These are phyloP conservation scores for Diddensiella transvaalensis DNA, from an alignment of 805 yeast species.

Conservation along the genomic window DNA sequence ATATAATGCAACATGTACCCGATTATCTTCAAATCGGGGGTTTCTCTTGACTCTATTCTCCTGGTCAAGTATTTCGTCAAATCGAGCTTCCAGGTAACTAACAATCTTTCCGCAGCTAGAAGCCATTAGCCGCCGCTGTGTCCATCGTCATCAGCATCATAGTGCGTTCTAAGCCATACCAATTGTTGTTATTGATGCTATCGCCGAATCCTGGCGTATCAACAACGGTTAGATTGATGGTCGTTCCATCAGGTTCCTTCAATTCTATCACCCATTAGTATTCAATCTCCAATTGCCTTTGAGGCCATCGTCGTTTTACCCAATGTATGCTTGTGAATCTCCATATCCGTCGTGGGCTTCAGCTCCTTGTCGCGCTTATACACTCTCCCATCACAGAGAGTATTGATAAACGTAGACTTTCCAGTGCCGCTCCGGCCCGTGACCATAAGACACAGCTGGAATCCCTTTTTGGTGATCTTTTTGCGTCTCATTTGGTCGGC, in stretches of 20 bases:
- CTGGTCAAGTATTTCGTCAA: slow-evolving; percentile 68
- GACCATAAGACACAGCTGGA: slow-evolving; percentile 43
- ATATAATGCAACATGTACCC: slow-evolving; percentile 79
- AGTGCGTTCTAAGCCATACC: no score
- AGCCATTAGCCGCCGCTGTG: neutral
- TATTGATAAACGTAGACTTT: slow-evolving; percentile 68
- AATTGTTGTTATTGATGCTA: slow-evolving; percentile 56
- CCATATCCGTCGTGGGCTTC: slow-evolving; percentile 20
- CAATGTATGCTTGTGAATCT: slow-evolving; percentile 18
- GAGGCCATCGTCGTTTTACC: slow-evolving; percentile 5
- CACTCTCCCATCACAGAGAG: slow-evolving; percentile 47
- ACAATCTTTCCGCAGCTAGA: slow-evolving; percentile 41
- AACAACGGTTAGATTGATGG: slow-evolving; percentile 53
- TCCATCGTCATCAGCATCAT: no score
- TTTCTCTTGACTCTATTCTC: slow-evolving; percentile 84
- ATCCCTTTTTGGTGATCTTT: slow-evolving; percentile 62
- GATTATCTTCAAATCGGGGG: slow-evolving; percentile 69
- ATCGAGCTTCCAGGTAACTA: slow-evolving; percentile 62
- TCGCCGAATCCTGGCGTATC: slow-evolving; percentile 80
- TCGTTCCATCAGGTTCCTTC: slow-evolving; percentile 53
- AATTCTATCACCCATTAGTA: slow-evolving; percentile 34
- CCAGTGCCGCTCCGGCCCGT: slow-evolving; percentile 76
- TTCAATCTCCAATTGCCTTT: neutral
- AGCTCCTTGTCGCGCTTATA: slow-evolving; percentile 11
- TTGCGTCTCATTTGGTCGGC: slow-evolving; percentile 46